phyloP scores from a whole-genome alignment of 495 filamentous ascomycete genomes.

The Trypethelium eluteriae region DNA sequence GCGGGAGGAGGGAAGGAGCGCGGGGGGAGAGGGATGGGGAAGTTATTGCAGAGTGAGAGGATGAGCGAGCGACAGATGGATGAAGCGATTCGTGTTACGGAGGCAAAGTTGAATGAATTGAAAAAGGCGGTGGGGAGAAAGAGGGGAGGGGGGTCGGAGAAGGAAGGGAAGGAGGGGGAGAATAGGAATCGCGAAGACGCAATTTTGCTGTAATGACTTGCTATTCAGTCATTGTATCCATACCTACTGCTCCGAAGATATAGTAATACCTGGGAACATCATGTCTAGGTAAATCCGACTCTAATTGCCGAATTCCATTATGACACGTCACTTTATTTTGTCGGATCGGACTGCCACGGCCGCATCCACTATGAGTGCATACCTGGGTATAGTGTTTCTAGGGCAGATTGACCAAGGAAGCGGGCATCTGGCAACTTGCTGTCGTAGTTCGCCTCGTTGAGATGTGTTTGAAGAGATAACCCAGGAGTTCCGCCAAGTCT shows the following conservation, averaged over 20 bases:
- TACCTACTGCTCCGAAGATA: background rate
- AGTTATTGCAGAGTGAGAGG: conserved; percentile 56
- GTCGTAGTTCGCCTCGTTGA: no score
- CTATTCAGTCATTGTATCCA: background rate
- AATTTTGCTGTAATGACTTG: background rate
- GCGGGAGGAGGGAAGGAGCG: conserved; percentile 29
- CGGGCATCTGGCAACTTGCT: no score
- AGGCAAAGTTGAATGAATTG: conserved; percentile 68
- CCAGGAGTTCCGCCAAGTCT: no score
- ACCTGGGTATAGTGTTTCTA: no score
- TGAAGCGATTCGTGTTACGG: conserved; percentile 76
- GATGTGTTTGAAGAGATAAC: no score
- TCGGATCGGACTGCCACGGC: no score
- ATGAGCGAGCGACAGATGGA: conserved; percentile 77
- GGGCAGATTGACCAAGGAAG: no score
- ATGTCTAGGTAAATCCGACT: background rate
- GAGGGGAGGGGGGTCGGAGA: conserved; percentile 27
- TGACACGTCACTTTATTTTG: no score
- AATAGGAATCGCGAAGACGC: background rate
- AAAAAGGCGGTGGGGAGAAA: conserved; percentile 62
- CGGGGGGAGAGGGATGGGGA: conserved; percentile 31
- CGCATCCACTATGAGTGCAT: no score
- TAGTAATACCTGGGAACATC: background rate
- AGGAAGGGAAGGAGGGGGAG: background rate
- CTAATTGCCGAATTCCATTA: no score